Percentiles rank a stretch among this genome's conserved stretches.
phyloP scores from a whole-genome alignment of 805 yeast species.

The Yarrowia porcina region DNA sequence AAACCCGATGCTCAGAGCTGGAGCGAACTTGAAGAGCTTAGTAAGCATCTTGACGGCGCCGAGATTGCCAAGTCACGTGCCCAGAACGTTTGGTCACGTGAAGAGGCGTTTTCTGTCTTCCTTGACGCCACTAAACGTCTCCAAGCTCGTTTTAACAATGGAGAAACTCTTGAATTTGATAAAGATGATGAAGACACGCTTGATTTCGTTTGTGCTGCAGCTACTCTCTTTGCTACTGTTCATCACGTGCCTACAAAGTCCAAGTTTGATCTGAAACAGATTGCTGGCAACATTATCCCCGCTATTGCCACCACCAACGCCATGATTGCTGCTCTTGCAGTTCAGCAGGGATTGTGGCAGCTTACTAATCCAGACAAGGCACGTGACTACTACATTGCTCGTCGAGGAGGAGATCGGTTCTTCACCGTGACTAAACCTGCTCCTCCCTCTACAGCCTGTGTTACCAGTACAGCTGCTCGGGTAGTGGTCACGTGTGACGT shows the following conservation, averaged over 20 bases:
- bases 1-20: conserved; percentile 64
- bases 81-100: conserved; percentile 54
- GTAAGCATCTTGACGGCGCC: conserved; percentile 25
- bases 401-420: conserved; percentile 34
- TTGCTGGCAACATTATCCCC: conserved; percentile 97
- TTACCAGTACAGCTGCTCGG: conserved; percentile 54
- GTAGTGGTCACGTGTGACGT: conserved; percentile 34
- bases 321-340: conserved; percentile 84
- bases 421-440: conserved; percentile 37
- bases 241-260: conserved; percentile 70
- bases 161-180: conserved; percentile 55
- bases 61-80: conserved; percentile 25
- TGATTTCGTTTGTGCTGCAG: conserved; percentile 79
- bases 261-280: conserved; percentile 81
- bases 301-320: conserved; percentile 99
- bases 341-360: conserved; percentile 62
- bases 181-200: conserved; percentile 93
- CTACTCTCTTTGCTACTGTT: conserved; percentile 69
- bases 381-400: background rate
- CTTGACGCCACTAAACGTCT: conserved; percentile 48
- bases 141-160: conserved; percentile 47
- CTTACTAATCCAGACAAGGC: conserved; percentile 37
- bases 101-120: conserved; percentile 63
- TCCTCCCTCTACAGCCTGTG: conserved; percentile 57
- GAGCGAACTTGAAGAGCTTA: conserved; percentile 31